A percentile compares a stretch with the other conserved stretches of the same genome.
Conservation (phyloP, 805 yeast species). For the Hagleromyces aurorensis region DNA sequence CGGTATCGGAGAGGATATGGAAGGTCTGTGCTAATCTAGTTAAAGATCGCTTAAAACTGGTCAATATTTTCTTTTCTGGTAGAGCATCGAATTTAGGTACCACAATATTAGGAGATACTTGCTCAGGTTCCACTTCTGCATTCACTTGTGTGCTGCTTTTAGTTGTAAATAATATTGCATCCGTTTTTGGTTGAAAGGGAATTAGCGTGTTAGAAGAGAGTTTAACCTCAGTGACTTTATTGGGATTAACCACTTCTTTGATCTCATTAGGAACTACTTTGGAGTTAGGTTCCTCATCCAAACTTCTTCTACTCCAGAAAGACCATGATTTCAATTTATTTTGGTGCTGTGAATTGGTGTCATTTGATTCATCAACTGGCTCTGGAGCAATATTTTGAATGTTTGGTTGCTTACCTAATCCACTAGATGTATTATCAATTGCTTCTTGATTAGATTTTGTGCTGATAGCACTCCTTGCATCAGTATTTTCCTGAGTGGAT, state of each 20-base stretch:
- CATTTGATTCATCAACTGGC: too few species aligned
- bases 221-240: background rate
- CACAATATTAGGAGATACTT: conserved; percentile 25
- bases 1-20: conserved; percentile 5
- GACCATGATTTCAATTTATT: too few species aligned
- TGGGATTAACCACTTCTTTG: too few species aligned
- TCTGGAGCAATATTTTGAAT: too few species aligned
- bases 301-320: background rate
- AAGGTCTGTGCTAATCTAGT: conserved; percentile 12
- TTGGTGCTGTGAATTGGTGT: too few species aligned
- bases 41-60: conserved; percentile 14
- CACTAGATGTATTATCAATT: background rate
- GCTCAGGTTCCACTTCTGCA: conserved; percentile 13
- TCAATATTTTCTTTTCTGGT: conserved; percentile 23
- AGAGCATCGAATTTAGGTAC: conserved; percentile 27
- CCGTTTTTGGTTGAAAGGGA: conserved; percentile 12
- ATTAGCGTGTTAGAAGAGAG: conserved; percentile 14
- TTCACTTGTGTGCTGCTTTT: conserved; percentile 10
- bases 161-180: conserved; percentile 18
- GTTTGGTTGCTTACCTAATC: too few species aligned
- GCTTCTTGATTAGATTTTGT: background rate
- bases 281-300: conserved; percentile 1
- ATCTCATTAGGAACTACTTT: conserved; percentile 1
- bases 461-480: background rate
- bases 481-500: background rate